phyloP scores from a whole-genome alignment of 768 basidiomycete species.

The Hypholoma sublateritium region DNA sequence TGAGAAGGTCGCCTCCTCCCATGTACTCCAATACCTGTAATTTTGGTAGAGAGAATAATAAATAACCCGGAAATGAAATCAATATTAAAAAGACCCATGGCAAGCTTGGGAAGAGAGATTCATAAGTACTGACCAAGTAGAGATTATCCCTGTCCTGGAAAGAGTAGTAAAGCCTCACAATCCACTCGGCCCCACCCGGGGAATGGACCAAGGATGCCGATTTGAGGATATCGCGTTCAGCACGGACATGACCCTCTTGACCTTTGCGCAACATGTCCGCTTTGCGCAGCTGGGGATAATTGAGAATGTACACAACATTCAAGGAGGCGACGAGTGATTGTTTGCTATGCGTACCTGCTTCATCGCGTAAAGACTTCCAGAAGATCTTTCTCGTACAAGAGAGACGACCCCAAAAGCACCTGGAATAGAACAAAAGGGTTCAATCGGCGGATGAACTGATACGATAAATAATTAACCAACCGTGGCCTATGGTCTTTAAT shows the following conservation, averaged over 20 bases:
- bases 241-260: constrained; percentile 96
- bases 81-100: constrained; percentile 43
- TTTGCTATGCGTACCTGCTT: constrained; percentile 68
- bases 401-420: constrained; percentile 97
- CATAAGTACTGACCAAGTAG: constrained; percentile 70
- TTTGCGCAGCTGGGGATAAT: constrained; percentile 65
- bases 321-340: background rate
- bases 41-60: constrained; percentile 22
- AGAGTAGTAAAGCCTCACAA: constrained; percentile 89
- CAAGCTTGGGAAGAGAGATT: constrained; percentile 24
- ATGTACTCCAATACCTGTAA: constrained; percentile 87
- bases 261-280: constrained; percentile 94
- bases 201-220: constrained; percentile 82
- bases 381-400: constrained; percentile 79
- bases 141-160: constrained; percentile 95
- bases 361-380: constrained; percentile 89
- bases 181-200: constrained; percentile 84
- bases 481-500: constrained; percentile 94
- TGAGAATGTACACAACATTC: constrained; percentile 7
- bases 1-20: constrained; percentile 95
- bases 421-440: constrained; percentile 32
- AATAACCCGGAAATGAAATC: constrained; percentile 47
- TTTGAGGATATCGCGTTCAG: constrained; percentile 91
- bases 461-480: constrained; percentile 39
- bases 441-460: constrained; percentile 15